These are phyloP conservation scores for Sphagnum contortum DNA, from an alignment of 225 moss, liverwort and hornwort genomes.

Conservation along the genomic window DNA sequence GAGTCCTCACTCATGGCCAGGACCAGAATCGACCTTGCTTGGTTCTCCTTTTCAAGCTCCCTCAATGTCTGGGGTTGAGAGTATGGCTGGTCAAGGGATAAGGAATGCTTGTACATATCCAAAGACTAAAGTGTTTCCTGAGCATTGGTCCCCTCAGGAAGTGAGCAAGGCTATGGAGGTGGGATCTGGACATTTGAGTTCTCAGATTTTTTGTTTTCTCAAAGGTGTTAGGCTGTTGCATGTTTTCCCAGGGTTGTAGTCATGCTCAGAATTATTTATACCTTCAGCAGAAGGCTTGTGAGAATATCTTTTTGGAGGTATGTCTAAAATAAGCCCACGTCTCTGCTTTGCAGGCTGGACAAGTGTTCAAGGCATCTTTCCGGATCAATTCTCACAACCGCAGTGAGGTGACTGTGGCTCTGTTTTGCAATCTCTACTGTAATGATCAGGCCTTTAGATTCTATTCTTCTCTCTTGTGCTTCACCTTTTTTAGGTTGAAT, in stretches of 20 bases:
- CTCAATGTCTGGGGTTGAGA: conserved; percentile 14
- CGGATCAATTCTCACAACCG: conserved; percentile 87
- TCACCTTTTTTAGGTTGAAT: too few relatives aligned
- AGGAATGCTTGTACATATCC: conserved; percentile 3
- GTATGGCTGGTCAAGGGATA: background rate
- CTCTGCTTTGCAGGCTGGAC: too few relatives aligned
- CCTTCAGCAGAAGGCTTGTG: too few relatives aligned
- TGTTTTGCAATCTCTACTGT: too few relatives aligned
- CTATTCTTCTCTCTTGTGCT: too few relatives aligned
- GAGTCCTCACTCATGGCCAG: conserved; percentile 34
- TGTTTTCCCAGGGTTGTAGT: too few relatives aligned
- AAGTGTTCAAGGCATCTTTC: conserved; percentile 55
- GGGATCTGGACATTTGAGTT: background rate
- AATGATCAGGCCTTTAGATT: too few relatives aligned
- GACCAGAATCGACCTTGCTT: conserved; percentile 33
- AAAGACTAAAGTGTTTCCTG: conserved; percentile 33
- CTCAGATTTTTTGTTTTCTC: background rate
- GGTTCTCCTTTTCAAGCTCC: conserved; percentile 19
- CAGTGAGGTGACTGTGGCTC: conserved; percentile 45
- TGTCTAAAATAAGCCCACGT: too few relatives aligned
- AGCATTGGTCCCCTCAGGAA: conserved; percentile 35
- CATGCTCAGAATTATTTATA: too few relatives aligned
- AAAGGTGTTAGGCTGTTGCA: background rate
- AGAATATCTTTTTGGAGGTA: too few relatives aligned
- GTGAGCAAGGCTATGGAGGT: conserved; percentile 43